These are phyloP conservation scores for Entomortierella chlamydospora DNA, from an alignment of 192 early-diverging fungal genomes.

Conservation along the genomic window DNA sequence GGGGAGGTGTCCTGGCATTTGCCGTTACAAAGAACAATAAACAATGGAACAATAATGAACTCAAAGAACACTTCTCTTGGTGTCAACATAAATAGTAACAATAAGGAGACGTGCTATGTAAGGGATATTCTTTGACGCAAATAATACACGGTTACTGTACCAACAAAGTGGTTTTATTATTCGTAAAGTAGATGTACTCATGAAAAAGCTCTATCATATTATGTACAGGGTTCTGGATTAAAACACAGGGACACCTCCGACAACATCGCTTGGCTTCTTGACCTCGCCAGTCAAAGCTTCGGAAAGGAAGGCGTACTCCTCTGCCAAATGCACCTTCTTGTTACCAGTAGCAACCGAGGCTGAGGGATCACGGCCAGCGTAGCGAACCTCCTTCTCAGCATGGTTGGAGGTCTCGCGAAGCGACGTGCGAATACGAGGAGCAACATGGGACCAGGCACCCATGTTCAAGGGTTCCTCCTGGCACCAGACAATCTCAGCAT, in stretches of 20 bases:
- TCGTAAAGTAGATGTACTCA: too few species aligned
- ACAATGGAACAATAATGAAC: too few species aligned
- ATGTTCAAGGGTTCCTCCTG: slow-evolving; percentile 98
- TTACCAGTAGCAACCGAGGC: slow-evolving; percentile 93
- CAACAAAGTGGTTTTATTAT: too few species aligned
- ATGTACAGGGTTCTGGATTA: slow-evolving; percentile 12
- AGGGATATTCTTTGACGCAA: neutral
- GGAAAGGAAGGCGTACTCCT: slow-evolving; percentile 79
- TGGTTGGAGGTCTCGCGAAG: slow-evolving; percentile 80
- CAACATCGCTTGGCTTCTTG: slow-evolving; percentile 74
- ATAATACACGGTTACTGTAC: too few species aligned
- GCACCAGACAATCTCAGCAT: slow-evolving; percentile 91
- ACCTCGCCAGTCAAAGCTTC: slow-evolving; percentile 79
- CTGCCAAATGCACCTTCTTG: slow-evolving; percentile 93
- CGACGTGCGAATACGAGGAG: slow-evolving; percentile 87
- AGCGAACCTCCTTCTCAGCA: slow-evolving; percentile 57
- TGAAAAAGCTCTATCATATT: neutral
- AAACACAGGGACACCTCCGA: slow-evolving; percentile 77
- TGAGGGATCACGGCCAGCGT: slow-evolving; percentile 88
- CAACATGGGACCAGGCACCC: slow-evolving; percentile 91
- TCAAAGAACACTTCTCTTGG: too few species aligned
- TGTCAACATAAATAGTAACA: too few species aligned
- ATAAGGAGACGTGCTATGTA: too few species aligned
- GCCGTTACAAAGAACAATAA: too few species aligned
- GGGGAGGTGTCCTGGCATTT: too few species aligned